Evolutionary conservation across 768 basidiomycete species (phyloP).

Genomic region (Lactifluus echinatus): DNA sequence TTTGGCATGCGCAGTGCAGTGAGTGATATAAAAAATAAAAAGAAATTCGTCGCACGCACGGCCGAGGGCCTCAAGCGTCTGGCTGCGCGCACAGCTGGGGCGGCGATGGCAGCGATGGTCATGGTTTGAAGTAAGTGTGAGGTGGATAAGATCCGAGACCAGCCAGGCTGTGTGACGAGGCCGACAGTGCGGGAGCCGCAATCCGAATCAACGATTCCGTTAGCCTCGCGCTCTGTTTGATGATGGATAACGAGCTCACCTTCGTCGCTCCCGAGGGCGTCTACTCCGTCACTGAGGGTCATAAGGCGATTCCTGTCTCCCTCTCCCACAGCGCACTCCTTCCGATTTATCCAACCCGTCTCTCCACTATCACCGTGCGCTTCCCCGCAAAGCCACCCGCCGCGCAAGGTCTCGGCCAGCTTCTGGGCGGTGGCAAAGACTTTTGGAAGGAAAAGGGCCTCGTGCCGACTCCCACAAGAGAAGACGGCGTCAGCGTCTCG

Average conservation of each 20-base stretch:
- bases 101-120: constrained; percentile 23
- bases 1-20: too few species aligned
- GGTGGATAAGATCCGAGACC: constrained; percentile 24
- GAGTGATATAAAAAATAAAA: background rate
- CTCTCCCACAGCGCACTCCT: constrained; percentile 32
- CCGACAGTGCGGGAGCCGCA: too few species aligned
- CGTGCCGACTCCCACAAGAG: constrained; percentile 19
- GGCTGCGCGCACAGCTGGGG: constrained; percentile 18
- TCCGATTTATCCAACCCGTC: constrained; percentile 46
- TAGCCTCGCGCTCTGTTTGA: constrained; percentile 14
- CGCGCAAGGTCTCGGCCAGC: constrained; percentile 56
- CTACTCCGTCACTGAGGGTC: constrained; percentile 81
- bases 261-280: constrained; percentile 89
- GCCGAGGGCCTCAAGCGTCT: constrained; percentile 10
- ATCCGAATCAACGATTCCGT: background rate
- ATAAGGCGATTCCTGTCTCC: constrained; percentile 47
- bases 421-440: constrained; percentile 62
- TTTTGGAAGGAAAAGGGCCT: constrained; percentile 44
- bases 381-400: constrained; percentile 52
- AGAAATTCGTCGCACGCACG: background rate
- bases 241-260: constrained; percentile 71
- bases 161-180: background rate
- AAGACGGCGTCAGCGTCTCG: constrained; percentile 66
- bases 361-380: constrained; percentile 53
- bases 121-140: constrained; percentile 17